Evolutionary conservation across 805 yeast genomes (phyloP).

Genomic region (Yamadazyma nakazawae): DNA sequence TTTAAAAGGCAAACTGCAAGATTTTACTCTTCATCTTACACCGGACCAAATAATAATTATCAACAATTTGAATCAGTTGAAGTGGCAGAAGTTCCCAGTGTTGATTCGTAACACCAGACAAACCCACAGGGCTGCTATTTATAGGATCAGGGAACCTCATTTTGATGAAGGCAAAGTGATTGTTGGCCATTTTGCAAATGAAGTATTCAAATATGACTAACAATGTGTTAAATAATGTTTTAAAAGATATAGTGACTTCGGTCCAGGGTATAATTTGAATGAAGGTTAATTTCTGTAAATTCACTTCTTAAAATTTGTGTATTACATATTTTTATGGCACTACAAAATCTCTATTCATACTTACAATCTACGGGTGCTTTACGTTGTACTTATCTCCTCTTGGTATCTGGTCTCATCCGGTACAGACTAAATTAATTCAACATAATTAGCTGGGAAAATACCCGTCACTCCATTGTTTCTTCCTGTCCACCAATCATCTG

Average conservation of each 20-base stretch:
- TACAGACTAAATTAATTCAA: slow-evolving; percentile 58
- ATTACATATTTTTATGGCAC: neutral
- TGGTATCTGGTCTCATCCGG: no score
- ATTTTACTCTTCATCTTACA: slow-evolving; percentile 36
- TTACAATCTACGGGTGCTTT: neutral
- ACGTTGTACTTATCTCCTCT: no score
- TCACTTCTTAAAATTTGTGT: neutral
- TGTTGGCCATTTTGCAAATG: slow-evolving; percentile 58
- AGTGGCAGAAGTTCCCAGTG: slow-evolving; percentile 72
- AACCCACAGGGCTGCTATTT: slow-evolving; percentile 82
- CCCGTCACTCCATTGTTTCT: slow-evolving; percentile 80
- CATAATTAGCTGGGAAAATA: slow-evolving; percentile 96
- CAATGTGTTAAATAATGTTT: neutral
- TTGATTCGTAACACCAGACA: slow-evolving; percentile 61
- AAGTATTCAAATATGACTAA: slow-evolving; percentile 19
- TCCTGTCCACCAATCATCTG: slow-evolving; percentile 99
- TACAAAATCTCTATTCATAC: neutral
- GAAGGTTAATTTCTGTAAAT: no score
- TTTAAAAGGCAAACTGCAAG: slow-evolving; percentile 17
- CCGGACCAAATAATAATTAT: slow-evolving; percentile 51
- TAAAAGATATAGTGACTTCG: neutral
- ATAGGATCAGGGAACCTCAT: slow-evolving; percentile 47
- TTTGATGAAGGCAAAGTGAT: slow-evolving; percentile 71
- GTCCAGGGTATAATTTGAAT: neutral
- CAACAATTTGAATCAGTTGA: slow-evolving; percentile 50